These are phyloP conservation scores for Melocanna baccifera DNA, from an alignment of 176 grass and related monocot genomes.

Conservation along the genomic window DNA sequence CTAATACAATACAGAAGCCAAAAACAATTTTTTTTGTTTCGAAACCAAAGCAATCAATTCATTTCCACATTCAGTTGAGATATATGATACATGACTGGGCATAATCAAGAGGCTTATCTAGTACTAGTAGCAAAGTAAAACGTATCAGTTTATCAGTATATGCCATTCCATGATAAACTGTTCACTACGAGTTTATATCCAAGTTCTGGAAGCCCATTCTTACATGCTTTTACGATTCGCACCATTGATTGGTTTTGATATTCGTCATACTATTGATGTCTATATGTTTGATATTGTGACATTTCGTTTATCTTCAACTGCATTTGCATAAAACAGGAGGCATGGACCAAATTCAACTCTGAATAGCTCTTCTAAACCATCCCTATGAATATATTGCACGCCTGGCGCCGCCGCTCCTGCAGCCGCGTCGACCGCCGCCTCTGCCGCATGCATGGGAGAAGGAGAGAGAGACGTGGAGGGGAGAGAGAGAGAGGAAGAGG, in stretches of 20 bases:
- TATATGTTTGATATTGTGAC: background rate
- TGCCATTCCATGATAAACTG: background rate
- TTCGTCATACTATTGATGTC: background rate
- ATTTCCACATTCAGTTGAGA: background rate
- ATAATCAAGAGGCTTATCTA: no score
- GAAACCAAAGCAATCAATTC: background rate
- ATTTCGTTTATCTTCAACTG: background rate
- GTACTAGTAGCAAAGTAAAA: no score
- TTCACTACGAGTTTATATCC: background rate
- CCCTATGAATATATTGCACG: constrained; percentile 27
- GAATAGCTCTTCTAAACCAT: constrained; percentile 59
- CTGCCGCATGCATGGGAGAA: no score
- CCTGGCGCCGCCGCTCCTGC: no score
- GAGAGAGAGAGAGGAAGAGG: no score
- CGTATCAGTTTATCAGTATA: no score
- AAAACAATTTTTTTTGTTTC: background rate
- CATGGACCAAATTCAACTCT: constrained; percentile 68
- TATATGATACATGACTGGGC: background rate
- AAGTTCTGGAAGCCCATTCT: background rate
- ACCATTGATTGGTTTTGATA: background rate
- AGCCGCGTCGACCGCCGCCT: no score
- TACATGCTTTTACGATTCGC: background rate
- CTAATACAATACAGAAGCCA: background rate
- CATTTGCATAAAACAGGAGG: constrained; percentile 43
- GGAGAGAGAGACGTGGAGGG: no score